Percentiles rank a stretch among this genome's conserved stretches.
These are phyloP conservation scores for Penicillium lividum DNA, from an alignment of 495 filamentous ascomycete genomes.

Conservation along the genomic window DNA sequence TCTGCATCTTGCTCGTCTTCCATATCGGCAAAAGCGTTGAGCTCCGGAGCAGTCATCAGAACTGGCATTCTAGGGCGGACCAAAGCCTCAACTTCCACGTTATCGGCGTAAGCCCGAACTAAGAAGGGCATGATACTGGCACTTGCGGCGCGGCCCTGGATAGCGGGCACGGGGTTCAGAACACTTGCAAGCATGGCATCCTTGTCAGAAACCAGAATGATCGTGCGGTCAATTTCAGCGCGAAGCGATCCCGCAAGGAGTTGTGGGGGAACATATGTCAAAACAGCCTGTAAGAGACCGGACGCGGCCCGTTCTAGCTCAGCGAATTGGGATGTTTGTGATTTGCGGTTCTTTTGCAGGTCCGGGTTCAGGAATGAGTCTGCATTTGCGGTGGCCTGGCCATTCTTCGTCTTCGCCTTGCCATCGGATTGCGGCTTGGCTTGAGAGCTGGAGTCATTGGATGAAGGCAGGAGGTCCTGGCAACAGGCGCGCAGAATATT, in stretches of 20 bases:
- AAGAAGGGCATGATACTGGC: conserved; percentile 79
- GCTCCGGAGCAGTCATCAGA: conserved; percentile 33
- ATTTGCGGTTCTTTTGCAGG: conserved; percentile 31
- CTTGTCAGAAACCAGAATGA: conserved; percentile 66
- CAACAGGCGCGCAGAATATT: conserved; percentile 62
- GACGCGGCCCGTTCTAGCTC: conserved; percentile 50
- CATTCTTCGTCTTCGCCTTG: conserved; percentile 39
- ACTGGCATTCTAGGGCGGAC: conserved; percentile 68
- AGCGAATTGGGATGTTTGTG: conserved; percentile 22
- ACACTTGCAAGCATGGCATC: conserved; percentile 75
- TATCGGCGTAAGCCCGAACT: conserved; percentile 56
- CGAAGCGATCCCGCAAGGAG: conserved; percentile 64
- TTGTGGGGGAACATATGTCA: conserved; percentile 61
- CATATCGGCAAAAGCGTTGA: conserved; percentile 27
- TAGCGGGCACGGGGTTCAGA: conserved; percentile 66
- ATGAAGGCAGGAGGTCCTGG: conserved; percentile 57
- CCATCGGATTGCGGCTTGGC: conserved; percentile 29
- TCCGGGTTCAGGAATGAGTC: conserved; percentile 54
- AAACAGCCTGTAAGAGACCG: conserved; percentile 59
- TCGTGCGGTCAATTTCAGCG: conserved; percentile 72
- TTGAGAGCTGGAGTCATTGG: conserved; percentile 34
- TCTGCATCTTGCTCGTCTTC: conserved; percentile 52
- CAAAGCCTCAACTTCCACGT: conserved; percentile 68
- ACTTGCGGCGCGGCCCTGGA: conserved; percentile 55
- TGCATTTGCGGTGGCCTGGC: conserved; percentile 47